Evolutionary conservation across 1,139 yeast genomes (phyloP), one percentile per base, ranked within the genome.

Genomic region (Geotrichum australiense): DNA sequence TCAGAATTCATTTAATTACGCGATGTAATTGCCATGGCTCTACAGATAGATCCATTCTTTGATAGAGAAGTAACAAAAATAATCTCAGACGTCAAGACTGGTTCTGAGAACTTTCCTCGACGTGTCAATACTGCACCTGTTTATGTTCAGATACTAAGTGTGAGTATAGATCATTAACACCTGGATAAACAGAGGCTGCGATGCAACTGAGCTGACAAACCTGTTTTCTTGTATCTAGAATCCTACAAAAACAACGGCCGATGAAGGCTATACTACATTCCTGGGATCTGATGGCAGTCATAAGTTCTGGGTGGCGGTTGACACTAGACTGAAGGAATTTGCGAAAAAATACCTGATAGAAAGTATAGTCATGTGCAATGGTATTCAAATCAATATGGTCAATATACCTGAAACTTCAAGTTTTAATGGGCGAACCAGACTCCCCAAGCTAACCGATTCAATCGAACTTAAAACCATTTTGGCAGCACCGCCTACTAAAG

Each of bases 91-190:
- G 20, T 41, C 12, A 12, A 30, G 7, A 20, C 16, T 1, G 20
- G 31, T 4, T 11, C 25, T 22, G 39, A 19, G 11, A 29, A 3
- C 7, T 35, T 41, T 27, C 43, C 43, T 7, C 15, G 21, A 26
- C 7, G 25, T 10, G 12, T 41, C 12, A 8, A 22, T 20, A 15
- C 24, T 5, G 31, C 32, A 6, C 37, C 43, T 11, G 43, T 31
- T 6, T 30, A 30, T 23, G 23, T 41, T 10, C 43, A 41, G 20
- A 21, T 41, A n/a, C 23, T 41, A 16, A 41, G 43, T 24, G 43
- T 41, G 20, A 35, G 43, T 31, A 15, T 14, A 3, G 12, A 11
- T 5, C 6, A 4, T n/a, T 28, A 21, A 10, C 7, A 15, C 11
- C 16, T 19, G 11, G 18, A 6, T 22, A 36, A n/a, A n/a, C n/a